These are phyloP conservation scores for Neonectria hederae DNA, from an alignment of 2,329 filamentous ascomycete genomes.

Conservation along the genomic window DNA sequence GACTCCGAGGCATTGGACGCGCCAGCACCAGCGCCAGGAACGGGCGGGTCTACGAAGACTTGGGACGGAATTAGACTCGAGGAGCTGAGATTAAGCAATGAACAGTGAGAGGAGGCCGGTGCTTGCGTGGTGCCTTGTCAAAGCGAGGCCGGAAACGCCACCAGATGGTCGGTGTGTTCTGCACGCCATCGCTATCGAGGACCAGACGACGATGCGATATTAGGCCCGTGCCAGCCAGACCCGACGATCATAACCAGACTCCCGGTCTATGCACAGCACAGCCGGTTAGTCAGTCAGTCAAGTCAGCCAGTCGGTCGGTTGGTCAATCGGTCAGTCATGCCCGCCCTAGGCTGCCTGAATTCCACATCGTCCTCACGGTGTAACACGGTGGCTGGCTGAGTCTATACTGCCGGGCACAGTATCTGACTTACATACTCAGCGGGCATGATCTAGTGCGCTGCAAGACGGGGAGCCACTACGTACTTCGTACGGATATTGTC, in stretches of 20 bases:
- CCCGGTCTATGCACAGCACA: slow-evolving; percentile 13
- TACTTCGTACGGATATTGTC: neutral
- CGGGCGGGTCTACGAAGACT: neutral
- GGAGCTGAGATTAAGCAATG: neutral
- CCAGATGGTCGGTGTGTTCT: slow-evolving; percentile 19
- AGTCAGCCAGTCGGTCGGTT: no score
- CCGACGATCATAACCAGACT: slow-evolving; percentile 9
- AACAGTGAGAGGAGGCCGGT: neutral
- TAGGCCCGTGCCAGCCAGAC: slow-evolving; percentile 18
- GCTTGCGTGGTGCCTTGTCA: slow-evolving; percentile 8
- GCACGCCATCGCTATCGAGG: slow-evolving; percentile 25
- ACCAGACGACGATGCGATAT: slow-evolving; percentile 10
- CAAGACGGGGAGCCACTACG: slow-evolving; percentile 1
- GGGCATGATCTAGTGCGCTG: slow-evolving; percentile 1
- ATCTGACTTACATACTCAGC: neutral
- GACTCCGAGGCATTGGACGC: slow-evolving; percentile 2
- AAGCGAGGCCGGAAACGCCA: slow-evolving; percentile 2
- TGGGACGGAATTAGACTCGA: neutral
- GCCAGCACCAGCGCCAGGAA: neutral
- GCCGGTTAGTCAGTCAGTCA: no score
- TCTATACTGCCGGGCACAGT: neutral
- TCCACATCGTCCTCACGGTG: neutral
- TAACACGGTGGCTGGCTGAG: slow-evolving; percentile 8
- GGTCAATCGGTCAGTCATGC: no score
- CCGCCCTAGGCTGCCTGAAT: neutral